Evolutionary conservation across 805 yeast species (phyloP).

Genomic region (Candida endomychidarum): DNA sequence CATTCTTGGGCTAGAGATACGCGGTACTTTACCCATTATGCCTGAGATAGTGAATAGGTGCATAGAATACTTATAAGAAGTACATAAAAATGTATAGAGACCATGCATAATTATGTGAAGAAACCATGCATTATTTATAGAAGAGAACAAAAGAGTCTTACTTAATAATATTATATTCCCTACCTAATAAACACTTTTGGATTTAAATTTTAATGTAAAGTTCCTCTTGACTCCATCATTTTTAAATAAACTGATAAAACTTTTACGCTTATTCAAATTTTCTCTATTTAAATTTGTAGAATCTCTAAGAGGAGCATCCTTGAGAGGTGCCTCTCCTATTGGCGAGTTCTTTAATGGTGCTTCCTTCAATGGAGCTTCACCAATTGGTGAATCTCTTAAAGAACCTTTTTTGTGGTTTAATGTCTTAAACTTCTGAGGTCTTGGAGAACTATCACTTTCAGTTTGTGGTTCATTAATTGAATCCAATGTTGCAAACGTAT

Average conservation of each 20-base stretch:
- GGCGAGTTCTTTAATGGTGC: not conserved
- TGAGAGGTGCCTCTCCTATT: not conserved
- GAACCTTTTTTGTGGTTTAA: not conserved
- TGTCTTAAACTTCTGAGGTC: not conserved
- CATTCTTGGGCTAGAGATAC: too few species aligned
- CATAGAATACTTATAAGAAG: too few species aligned
- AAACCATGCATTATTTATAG: too few species aligned
- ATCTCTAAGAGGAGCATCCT: not conserved
- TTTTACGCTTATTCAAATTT: constrained; percentile 15
- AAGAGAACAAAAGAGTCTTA: too few species aligned
- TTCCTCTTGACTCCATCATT: constrained; percentile 17
- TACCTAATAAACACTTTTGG: constrained; percentile 18
- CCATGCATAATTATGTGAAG: too few species aligned
- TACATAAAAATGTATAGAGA: too few species aligned
- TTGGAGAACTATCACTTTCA: constrained; percentile 2
- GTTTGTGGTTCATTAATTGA: constrained; percentile 10
- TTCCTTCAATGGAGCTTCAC: not conserved
- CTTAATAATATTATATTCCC: too few species aligned
- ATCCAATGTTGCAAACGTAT: constrained; percentile 4
- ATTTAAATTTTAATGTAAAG: constrained; percentile 19
- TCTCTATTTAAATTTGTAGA: constrained; percentile 2
- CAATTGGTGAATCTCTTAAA: too few species aligned
- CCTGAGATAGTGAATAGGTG: too few species aligned
- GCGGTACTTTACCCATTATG: too few species aligned
- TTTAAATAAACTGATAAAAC: constrained; percentile 18